phyloP scores from a whole-genome alignment of 139 green algal genomes.

The Marvania coccoides region DNA sequence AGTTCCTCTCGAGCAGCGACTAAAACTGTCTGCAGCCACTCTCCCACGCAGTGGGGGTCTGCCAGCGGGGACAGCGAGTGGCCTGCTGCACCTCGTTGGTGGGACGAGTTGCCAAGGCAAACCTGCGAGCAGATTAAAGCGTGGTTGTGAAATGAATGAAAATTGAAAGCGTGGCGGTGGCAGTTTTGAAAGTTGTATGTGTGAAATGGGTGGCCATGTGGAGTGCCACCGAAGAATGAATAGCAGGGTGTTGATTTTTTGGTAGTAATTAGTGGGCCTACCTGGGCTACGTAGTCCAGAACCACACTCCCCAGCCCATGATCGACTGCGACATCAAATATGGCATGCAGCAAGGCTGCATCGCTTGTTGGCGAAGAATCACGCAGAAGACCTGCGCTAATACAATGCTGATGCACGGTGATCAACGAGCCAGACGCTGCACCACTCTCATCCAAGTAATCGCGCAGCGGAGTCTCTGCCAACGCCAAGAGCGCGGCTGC shows the following conservation, averaged over 20 bases:
- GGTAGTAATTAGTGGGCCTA: no score
- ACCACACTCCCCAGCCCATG: slow-evolving; percentile 42
- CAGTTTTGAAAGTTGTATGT: no score
- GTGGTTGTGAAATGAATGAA: no score
- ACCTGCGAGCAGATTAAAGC: no score
- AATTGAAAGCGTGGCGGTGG: no score
- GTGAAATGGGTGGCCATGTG: no score
- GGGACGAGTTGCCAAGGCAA: no score
- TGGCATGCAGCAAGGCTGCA: slow-evolving; percentile 7
- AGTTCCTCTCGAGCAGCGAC: not conserved
- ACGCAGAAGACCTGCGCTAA: not conserved
- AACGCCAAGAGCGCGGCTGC: not conserved
- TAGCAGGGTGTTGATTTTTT: no score
- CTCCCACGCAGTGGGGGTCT: not conserved
- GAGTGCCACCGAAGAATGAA: no score
- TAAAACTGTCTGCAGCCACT: not conserved
- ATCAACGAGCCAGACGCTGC: not conserved
- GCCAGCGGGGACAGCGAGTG: no score
- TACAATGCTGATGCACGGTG: not conserved
- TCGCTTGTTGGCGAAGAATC: not conserved
- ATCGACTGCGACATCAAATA: slow-evolving; percentile 34
- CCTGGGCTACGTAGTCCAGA: slow-evolving; percentile 51
- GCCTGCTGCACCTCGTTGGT: no score
- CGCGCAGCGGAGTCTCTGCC: not conserved
- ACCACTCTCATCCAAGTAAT: slow-evolving; percentile 1